Evolutionary conservation across 495 filamentous ascomycete species (phyloP), one percentile per base, ranked within the genome.

Genomic region (Gamarada debralockiae): DNA sequence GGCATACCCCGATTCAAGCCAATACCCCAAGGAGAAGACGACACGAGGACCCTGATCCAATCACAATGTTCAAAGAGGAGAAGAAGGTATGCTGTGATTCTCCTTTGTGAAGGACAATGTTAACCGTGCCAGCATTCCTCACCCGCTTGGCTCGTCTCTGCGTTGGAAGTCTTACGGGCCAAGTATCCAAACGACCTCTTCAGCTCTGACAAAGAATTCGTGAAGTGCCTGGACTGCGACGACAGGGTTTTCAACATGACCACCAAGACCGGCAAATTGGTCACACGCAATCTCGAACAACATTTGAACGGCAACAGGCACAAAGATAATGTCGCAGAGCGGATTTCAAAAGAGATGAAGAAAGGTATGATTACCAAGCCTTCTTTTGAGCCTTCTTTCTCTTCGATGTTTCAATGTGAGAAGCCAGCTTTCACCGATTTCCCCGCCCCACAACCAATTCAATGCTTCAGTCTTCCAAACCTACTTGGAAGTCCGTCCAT

Each of bases 191-290:
- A 38, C n/a, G 27, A n/a, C 5, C 17, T 17, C 10, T 22, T 49
- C 14, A 31, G 22, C 18, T 13, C 46, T 5, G 46, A 49, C 3
- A 18, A 18, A 5, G 17, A 25, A 2, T 21, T 12, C 15, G 22
- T 49, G 8, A 49, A 38, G 20, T 49, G 46, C 36, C 14, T 23
- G 18, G 46, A 49, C 20, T 49, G 46, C 29, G 15, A 36, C 7
- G 14, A 37, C 17, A 4, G 24, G 27, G 27, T 29, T 5, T 29
- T 29, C 27, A 29, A 29, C 27, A 29, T 29, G 27, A 29, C 27
- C 10, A 29, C 27, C 5, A 29, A 29, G 27, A 29, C 27, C 10
- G 27, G 27, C 27, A 29, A 29, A 29, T 29, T 29, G 10, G 10
- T 4, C 10, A 29, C 27, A 4, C 27, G 27, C 27, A 29, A 29